Evolutionary conservation across 2,329 filamentous ascomycete species (phyloP).

Genomic region (Fusarium luffae): DNA sequence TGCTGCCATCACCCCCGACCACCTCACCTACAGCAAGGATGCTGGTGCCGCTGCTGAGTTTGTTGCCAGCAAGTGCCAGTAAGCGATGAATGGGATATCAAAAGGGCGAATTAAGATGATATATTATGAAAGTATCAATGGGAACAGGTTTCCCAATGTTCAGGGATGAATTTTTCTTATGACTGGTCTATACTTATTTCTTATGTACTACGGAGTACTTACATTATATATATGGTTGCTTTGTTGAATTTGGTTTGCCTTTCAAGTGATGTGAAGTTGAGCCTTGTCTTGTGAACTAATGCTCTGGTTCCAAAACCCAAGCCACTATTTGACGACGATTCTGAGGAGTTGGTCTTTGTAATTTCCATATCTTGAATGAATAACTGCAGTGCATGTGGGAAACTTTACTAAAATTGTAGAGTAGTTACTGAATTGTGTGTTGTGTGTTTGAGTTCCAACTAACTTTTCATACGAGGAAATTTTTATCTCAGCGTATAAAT

Average conservation of each 20-base stretch:
- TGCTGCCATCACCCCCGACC: slow-evolving; percentile 42
- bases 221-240: not conserved
- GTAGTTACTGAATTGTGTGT: not conserved
- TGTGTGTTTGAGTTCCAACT: not conserved
- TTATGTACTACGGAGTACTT: not conserved
- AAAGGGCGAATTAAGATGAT: not conserved
- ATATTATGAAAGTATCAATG: not conserved
- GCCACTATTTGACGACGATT: not conserved
- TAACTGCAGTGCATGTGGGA: not conserved
- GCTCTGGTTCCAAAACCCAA: not conserved
- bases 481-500: not conserved
- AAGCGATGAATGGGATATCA: not conserved
- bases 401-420: not conserved
- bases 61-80: slow-evolving; percentile 40
- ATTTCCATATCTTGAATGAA: not conserved
- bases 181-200: not conserved
- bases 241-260: not conserved
- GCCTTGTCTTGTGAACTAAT: not conserved
- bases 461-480: not conserved
- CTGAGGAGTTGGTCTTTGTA: not conserved
- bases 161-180: not conserved
- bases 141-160: not conserved
- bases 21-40: slow-evolving; percentile 47
- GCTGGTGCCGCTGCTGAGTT: slow-evolving; percentile 46
- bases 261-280: not conserved